Evolutionary conservation across 805 yeast species (phyloP).

Genomic region (Yarrowia keelungensis): DNA sequence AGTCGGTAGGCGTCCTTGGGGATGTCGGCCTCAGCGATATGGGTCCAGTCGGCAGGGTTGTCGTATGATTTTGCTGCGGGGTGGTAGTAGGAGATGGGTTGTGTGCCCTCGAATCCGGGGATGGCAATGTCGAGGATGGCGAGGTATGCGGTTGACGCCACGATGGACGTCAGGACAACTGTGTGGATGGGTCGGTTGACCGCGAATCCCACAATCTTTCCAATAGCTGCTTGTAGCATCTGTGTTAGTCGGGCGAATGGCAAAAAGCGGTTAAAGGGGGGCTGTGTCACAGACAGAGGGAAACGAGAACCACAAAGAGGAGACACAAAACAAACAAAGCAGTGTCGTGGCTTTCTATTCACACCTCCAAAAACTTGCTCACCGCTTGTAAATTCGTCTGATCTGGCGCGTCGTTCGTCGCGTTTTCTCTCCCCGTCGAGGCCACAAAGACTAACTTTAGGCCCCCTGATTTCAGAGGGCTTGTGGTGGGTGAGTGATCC

Average conservation of each 20-base stretch:
- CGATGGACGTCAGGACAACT: conserved; percentile 69
- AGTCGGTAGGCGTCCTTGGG: conserved; percentile 41
- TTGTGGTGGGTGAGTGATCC: conserved; percentile 1
- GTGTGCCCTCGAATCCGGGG: conserved; percentile 44
- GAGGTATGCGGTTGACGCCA: conserved; percentile 82
- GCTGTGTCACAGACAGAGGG: conserved; percentile 1
- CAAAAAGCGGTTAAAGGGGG: background rate
- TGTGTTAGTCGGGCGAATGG: conserved; percentile 25
- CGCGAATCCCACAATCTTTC: conserved; percentile 38
- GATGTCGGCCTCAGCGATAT: conserved; percentile 34
- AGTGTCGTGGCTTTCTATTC: no score
- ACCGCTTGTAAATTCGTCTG: no score
- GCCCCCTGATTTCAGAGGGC: conserved; percentile 19
- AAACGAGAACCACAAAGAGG: no score
- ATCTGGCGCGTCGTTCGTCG: background rate
- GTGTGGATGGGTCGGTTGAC: conserved; percentile 89
- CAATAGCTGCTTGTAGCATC: conserved; percentile 38
- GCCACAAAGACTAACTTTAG: conserved; percentile 34
- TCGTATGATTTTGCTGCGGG: conserved; percentile 39
- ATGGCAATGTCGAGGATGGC: conserved; percentile 57
- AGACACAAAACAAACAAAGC: no score
- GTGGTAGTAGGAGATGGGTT: conserved; percentile 43
- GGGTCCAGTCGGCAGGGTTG: conserved; percentile 38
- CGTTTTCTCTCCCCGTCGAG: conserved; percentile 30
- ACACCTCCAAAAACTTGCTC: no score